Conservation (phyloP, 176 grass and related monocot genomes). For the Avena insularis region DNA sequence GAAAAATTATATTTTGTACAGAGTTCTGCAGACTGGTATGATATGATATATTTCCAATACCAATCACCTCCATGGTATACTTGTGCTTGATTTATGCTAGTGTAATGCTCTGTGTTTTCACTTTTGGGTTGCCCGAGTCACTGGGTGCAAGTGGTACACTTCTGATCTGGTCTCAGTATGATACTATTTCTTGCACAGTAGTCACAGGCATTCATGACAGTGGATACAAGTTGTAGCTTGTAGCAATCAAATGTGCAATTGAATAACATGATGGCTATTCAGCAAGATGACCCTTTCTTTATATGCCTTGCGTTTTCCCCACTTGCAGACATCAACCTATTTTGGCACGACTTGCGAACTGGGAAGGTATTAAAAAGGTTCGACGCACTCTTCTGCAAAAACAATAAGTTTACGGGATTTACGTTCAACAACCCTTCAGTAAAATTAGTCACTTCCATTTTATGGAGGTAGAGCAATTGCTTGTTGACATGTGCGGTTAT, state of each 20-base stretch:
- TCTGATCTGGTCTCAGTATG: slow-evolving; percentile 26
- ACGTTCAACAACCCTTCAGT: slow-evolving; percentile 28
- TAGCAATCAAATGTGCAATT: neutral
- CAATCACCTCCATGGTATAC: slow-evolving; percentile 10
- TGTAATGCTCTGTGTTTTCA: slow-evolving; percentile 22
- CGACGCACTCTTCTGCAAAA: slow-evolving; percentile 28
- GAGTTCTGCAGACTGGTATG: neutral
- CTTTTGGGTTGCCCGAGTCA: slow-evolving; percentile 24
- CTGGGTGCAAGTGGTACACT: slow-evolving; percentile 13
- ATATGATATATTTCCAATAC: slow-evolving; percentile 33
- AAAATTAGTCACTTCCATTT: slow-evolving; percentile 1
- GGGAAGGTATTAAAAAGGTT: slow-evolving; percentile 95
- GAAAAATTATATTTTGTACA: slow-evolving; percentile 27
- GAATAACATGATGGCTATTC: slow-evolving; percentile 14
- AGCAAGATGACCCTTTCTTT: slow-evolving; percentile 10
- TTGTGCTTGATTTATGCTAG: slow-evolving; percentile 19
- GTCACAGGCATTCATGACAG: slow-evolving; percentile 4
- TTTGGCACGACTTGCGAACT: slow-evolving; percentile 88
- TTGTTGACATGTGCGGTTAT: neutral
- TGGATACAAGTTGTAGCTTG: neutral
- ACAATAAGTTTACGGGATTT: slow-evolving; percentile 2
- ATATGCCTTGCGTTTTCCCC: slow-evolving; percentile 20
- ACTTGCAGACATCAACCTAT: slow-evolving; percentile 79
- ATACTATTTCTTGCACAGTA: neutral
- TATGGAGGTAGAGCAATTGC: neutral